These are phyloP conservation scores for Teratosphaeria epicoccoides DNA, from an alignment of 2,329 filamentous ascomycete species.

Conservation along the genomic window DNA sequence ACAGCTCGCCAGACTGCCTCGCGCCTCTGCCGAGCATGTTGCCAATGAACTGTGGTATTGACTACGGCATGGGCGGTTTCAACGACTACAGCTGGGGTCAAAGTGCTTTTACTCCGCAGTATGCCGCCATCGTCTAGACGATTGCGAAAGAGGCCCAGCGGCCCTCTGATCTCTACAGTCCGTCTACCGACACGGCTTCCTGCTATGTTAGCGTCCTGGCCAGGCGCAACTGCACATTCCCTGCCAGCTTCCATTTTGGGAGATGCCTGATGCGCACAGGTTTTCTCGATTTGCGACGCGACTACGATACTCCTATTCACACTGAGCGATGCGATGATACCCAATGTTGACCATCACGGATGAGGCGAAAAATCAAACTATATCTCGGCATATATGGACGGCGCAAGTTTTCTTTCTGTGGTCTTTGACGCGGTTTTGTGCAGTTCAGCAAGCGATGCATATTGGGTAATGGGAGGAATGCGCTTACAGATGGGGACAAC, in stretches of 20 bases:
- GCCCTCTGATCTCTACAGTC: constrained; percentile 8
- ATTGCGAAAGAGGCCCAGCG: constrained; percentile 33
- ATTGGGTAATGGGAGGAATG: constrained; percentile 5
- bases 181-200: constrained; percentile 14
- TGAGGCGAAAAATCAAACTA: constrained; percentile 17
- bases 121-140: constrained; percentile 72
- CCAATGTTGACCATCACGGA: constrained; percentile 31
- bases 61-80: constrained; percentile 50
- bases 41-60: constrained; percentile 70
- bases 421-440: constrained; percentile 2
- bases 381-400: constrained; percentile 38
- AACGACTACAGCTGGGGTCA: constrained; percentile 78
- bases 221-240: constrained; percentile 23
- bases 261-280: constrained; percentile 31
- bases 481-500: constrained; percentile 4
- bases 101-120: constrained; percentile 65
- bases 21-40: constrained; percentile 79
- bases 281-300: constrained; percentile 28
- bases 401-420: constrained; percentile 26
- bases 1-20: constrained; percentile 65
- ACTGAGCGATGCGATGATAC: constrained; percentile 32
- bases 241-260: constrained; percentile 13
- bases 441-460: constrained; percentile 8
- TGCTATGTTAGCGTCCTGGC: constrained; percentile 31
- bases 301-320: constrained; percentile 30